A percentile compares a stretch with the other conserved stretches of the same genome.
Conservation (phyloP, 768 basidiomycete genomes). For the Suillus cothurnatus region DNA sequence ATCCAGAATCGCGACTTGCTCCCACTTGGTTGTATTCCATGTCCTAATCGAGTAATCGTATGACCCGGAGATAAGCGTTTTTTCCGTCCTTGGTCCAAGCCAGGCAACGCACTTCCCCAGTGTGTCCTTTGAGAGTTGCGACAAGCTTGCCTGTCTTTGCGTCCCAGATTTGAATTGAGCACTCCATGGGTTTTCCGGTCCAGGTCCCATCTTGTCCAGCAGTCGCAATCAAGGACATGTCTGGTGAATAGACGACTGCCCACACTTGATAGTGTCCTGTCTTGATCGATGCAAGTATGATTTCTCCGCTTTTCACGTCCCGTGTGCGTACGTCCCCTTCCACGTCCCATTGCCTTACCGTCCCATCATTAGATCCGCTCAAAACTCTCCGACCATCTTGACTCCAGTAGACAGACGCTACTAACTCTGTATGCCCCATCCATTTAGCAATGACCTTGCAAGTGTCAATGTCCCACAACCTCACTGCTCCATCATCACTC, state of each 20-base stretch:
- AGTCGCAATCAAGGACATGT: conserved; percentile 4
- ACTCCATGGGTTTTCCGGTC: not conserved
- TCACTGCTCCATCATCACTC: not conserved
- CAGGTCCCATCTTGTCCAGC: not conserved
- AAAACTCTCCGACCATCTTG: not conserved
- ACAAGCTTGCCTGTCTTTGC: not conserved
- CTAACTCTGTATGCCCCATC: not conserved
- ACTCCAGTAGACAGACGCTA: not conserved
- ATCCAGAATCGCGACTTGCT: not conserved
- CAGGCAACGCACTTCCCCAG: rapidly evolving
- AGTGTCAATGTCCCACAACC: not conserved
- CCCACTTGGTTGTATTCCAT: not conserved
- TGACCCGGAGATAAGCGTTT: not conserved
- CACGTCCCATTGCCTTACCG: not conserved
- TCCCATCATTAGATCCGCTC: not conserved
- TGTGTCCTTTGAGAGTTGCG: not conserved
- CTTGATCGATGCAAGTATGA: not conserved
- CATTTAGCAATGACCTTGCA: not conserved
- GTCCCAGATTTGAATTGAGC: not conserved
- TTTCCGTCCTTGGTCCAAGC: not conserved
- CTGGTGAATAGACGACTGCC: not conserved
- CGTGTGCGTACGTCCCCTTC: no score
- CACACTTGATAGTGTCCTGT: no score
- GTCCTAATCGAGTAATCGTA: not conserved
- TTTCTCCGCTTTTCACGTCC: not conserved